Base-by-base conservation (phyloP, 768 basidiomycete genomes). In the Psilocybe subaeruginosa region DNA sequence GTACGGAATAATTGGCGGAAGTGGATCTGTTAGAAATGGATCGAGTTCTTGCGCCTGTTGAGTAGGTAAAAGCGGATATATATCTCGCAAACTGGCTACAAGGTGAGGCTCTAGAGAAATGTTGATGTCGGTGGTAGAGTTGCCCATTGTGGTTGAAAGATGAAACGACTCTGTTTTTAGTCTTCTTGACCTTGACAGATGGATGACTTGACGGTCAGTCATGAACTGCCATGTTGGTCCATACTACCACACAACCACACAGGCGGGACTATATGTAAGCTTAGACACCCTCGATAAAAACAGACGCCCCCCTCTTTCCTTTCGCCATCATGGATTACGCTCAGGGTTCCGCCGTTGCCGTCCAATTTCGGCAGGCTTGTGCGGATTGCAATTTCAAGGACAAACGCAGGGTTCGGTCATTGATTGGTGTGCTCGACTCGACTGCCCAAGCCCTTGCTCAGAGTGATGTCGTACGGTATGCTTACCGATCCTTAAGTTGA, bases 21-120 rank as follows among this genome's bases (percentile, higher is more conserved):
- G 69, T 11, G 74, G 71, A 33, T 77, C 68, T n/a, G 61, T 43
- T 48, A 87, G 68, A 65, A 77, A 79, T 46, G 66, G 64, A 5
- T 67, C 61, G 27, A 92, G 77, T 61, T 81, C 69, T 5, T 70
- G 66, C 2, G 79, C 75, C 12, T 84, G 72, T 16, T 80, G 70
- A 3, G 69, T 33, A 3, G 91, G 87, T 27, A 88, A 70, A 31
- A 85, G 59, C 4, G 70, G 69, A 8, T 67, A 65, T 17, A 92
- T 71, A n/a, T 80, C 76, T 7, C 68, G 69, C 23, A 93, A 76
- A 53, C 70, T 62, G 30, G 83, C 77, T 16, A 77, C 61, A 27
- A 93, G 82, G 72, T 92, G 90, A 0, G 79, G 72, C 65, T 92
- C 89, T 46, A 93, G 74, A 3, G 91, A 93, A 49, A 92, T 76